phyloP scores from a whole-genome alignment of 2,329 filamentous ascomycete species.

The Cryphonectria parasitica region DNA sequence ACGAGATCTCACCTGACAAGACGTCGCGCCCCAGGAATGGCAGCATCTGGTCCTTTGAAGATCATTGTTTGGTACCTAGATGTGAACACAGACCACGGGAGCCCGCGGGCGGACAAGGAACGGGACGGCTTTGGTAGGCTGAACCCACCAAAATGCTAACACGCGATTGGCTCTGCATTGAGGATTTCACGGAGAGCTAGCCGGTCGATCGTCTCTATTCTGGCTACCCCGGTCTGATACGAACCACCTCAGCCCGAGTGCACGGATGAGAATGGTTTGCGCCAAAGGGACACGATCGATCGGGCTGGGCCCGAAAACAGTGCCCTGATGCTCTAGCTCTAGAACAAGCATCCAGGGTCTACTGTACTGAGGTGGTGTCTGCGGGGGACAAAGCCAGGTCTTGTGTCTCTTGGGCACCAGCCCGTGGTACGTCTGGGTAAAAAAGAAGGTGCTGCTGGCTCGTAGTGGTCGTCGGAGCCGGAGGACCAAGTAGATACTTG shows the following conservation, averaged over 20 bases:
- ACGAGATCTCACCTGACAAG: constrained; percentile 13
- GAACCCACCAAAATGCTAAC: neutral
- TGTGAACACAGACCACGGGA: neutral
- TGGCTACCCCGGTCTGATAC: constrained; percentile 1
- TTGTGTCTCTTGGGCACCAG: neutral
- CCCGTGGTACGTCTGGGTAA: neutral
- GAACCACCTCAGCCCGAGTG: neutral
- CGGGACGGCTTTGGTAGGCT: neutral
- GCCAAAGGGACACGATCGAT: neutral
- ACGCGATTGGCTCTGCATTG: constrained; percentile 24
- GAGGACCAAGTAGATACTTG: neutral
- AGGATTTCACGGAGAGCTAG: constrained; percentile 21
- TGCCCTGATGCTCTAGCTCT: neutral
- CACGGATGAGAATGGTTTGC: neutral
- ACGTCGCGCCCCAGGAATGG: constrained; percentile 5
- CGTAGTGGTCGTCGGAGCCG: neutral
- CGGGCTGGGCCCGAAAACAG: neutral
- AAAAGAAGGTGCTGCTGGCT: neutral
- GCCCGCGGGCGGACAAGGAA: neutral
- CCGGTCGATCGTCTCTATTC: constrained; percentile 21
- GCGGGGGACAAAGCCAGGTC: neutral
- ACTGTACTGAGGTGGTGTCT: neutral
- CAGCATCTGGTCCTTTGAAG: constrained; percentile 1
- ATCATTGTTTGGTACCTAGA: constrained; percentile 22
- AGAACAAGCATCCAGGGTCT: neutral